phyloP scores from a whole-genome alignment of 352 stramenopile genomes.

The Nothophytophthora sp. region DNA sequence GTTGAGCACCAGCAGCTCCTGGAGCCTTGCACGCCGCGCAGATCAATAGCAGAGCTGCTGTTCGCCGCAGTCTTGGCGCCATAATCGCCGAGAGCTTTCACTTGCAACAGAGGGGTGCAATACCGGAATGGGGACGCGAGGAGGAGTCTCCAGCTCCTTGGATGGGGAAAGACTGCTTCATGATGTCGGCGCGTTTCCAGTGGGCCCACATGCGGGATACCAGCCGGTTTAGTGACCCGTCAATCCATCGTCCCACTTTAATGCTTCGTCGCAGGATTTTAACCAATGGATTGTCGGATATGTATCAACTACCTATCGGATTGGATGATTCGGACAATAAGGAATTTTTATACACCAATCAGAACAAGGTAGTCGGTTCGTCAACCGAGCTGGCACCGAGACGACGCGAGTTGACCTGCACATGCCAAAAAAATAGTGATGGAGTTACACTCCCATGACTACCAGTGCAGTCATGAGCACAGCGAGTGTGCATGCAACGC shows the following conservation, averaged over 20 bases:
- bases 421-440: too few relatives aligned
- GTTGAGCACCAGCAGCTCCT: neutral
- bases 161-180: slow-evolving; percentile 13
- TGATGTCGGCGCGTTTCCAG: slow-evolving; percentile 12
- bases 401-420: slow-evolving; percentile 3
- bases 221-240: neutral
- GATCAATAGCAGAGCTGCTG: slow-evolving; percentile 7
- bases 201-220: neutral
- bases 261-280: neutral
- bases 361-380: slow-evolving; percentile 12
- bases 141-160: slow-evolving; percentile 7
- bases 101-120: slow-evolving; percentile 14
- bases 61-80: slow-evolving; percentile 1
- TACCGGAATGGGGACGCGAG: neutral
- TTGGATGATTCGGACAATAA: too few relatives aligned
- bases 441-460: too few relatives aligned
- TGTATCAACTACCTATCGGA: too few relatives aligned
- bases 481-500: too few relatives aligned
- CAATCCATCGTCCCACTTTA: neutral
- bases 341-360: slow-evolving; percentile 20
- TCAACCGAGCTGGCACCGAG: neutral
- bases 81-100: neutral
- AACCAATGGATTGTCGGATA: too few relatives aligned
- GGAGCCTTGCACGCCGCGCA: neutral
- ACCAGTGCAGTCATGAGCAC: too few relatives aligned